Base-by-base conservation (phyloP, 2,329 filamentous ascomycete species). In the Cytospora piceae region DNA sequence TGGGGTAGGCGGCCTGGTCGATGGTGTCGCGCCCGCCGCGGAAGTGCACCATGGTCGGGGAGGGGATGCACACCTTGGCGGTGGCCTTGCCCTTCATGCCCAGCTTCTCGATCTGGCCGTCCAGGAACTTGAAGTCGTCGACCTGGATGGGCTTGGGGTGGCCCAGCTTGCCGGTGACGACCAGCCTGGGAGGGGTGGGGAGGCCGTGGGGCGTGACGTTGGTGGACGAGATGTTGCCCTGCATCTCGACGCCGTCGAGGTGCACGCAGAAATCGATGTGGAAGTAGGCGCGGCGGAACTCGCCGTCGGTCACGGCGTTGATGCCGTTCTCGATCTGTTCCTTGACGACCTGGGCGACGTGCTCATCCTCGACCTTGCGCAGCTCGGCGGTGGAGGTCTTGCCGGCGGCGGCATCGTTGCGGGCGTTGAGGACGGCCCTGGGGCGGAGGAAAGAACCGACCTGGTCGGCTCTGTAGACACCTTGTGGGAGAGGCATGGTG, bases 41-140 rank as follows among this genome's bases (percentile, higher is more conserved):
- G 79, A 87, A 86, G 73, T 86, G 84, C 59, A 86, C 80, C 84
- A 86, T 86, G n/a, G 84, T 86, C 15, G 84, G 84, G 51, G 77
- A 80, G 4, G 84, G 84, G 67, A 87, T 86, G 77, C 82, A 84
- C 37, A 86, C 83, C 73, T 87, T 87, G 51, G 81, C 79, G 2
- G 77, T 82, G 55, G 72, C 74, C 61, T 75, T 74, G 61, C 73
- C 76, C 59, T 74, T 75, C 32, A 70, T 63, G 56, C 70, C 70
- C 51, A 72, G 70, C 64, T 72, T 71, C 29, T 72, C 74, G 73
- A 85, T 82, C 54, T 78, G 78, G 34, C 76, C 71, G 74, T 84
- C 79, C 61, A 87, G 80, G 75, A 81, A 85, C 65, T 79, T 74
- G 77, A 81, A 86, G 75, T 86, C 84, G 67, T 83, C 79, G 58